Evolutionary conservation across 2,329 filamentous ascomycete genomes (phyloP).

Genomic region (Westerdykella sp.): DNA sequence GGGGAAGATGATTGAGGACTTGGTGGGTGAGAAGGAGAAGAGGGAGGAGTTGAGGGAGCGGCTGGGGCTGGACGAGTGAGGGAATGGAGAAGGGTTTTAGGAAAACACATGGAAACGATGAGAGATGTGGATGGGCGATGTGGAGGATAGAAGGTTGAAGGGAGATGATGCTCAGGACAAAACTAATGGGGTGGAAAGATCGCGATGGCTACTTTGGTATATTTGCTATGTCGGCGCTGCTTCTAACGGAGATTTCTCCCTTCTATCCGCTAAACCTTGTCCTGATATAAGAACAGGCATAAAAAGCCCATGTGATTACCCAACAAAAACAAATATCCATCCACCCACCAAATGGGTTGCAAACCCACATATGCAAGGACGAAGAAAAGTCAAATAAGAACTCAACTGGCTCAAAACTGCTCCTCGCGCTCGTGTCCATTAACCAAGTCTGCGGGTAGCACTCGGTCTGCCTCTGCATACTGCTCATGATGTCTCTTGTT

Average conservation of each 20-base stretch:
- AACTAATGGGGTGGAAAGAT: too few relatives aligned
- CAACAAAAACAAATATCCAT: neutral
- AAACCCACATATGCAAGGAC: neutral
- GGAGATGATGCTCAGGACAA: neutral
- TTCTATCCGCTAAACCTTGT: too few relatives aligned
- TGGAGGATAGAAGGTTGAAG: constrained; percentile 2
- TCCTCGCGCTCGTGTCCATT: constrained; percentile 9
- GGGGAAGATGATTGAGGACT: constrained; percentile 46
- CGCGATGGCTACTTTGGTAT: too few relatives aligned
- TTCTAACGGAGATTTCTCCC: too few relatives aligned
- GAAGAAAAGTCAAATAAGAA: too few relatives aligned
- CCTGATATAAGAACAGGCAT: too few relatives aligned
- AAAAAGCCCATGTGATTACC: neutral
- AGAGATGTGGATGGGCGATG: neutral
- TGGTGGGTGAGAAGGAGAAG: constrained; percentile 43
- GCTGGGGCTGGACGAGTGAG: constrained; percentile 32
- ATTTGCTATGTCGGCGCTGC: too few relatives aligned
- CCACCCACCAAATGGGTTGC: neutral
- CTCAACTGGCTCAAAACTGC: neutral
- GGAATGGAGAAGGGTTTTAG: too few relatives aligned
- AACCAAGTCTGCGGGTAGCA: constrained; percentile 11
- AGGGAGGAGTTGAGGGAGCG: constrained; percentile 47
- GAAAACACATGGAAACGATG: neutral
- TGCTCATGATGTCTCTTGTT: constrained; percentile 8
- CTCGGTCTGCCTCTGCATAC: constrained; percentile 1